phyloP scores from a whole-genome alignment of 768 basidiomycete genomes.

The Russula sp. region DNA sequence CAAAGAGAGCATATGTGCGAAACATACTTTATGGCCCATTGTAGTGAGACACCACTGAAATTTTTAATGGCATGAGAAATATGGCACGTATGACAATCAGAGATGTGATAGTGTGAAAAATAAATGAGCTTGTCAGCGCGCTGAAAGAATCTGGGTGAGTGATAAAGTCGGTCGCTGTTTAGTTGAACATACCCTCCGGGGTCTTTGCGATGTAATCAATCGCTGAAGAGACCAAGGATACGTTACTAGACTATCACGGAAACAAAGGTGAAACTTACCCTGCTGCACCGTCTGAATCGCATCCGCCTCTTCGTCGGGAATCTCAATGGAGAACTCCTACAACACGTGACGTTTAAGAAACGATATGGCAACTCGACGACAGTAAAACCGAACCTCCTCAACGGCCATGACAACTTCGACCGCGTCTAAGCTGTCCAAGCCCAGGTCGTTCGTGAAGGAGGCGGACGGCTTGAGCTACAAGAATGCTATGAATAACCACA shows the following conservation, averaged over 20 bases:
- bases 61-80: slow-evolving; percentile 4
- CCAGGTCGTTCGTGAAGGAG: slow-evolving; percentile 77
- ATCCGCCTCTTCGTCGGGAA: slow-evolving; percentile 96
- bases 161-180: neutral
- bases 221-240: slow-evolving; percentile 46
- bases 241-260: slow-evolving; percentile 19
- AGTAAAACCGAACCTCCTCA: slow-evolving; percentile 63
- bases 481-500: neutral
- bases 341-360: slow-evolving; percentile 4
- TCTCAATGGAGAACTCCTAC: slow-evolving; percentile 96
- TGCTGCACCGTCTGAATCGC: slow-evolving; percentile 88
- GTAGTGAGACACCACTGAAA: neutral
- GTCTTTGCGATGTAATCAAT: slow-evolving; percentile 95
- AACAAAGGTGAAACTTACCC: slow-evolving; percentile 50
- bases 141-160: slow-evolving; percentile 10
- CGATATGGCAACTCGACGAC: neutral
- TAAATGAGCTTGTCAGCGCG: slow-evolving; percentile 20
- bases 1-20: neutral
- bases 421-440: slow-evolving; percentile 92
- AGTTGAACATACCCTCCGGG: slow-evolving; percentile 60
- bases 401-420: slow-evolving; percentile 99
- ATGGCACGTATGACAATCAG: slow-evolving; percentile 7
- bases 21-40: neutral
- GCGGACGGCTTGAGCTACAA: slow-evolving; percentile 61
- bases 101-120: slow-evolving; percentile 5